Percentiles rank a stretch among this genome's conserved stretches.
Evolutionary conservation across 2,329 filamentous ascomycete genomes (phyloP).

Genomic region (Sclerotinia nivalis): DNA sequence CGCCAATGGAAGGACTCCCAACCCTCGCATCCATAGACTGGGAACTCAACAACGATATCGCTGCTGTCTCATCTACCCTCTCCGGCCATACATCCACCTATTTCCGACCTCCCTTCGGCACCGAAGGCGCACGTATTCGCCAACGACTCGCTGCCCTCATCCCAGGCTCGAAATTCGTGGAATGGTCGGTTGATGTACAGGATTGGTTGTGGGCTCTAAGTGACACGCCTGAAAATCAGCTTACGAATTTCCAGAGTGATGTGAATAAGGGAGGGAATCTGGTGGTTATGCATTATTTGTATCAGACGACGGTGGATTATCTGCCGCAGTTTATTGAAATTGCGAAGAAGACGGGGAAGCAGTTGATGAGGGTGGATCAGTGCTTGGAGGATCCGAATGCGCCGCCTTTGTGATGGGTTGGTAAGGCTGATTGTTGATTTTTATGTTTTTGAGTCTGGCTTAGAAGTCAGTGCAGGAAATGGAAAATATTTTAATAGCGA

Average conservation of each 20-base stretch:
- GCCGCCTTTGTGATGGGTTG: slow-evolving; percentile 44
- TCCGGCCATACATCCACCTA: slow-evolving; percentile 49
- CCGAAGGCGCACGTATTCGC: slow-evolving; percentile 65
- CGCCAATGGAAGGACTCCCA: slow-evolving; percentile 61
- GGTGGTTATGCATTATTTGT: slow-evolving; percentile 70
- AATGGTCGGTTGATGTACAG: slow-evolving; percentile 71
- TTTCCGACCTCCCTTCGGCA: slow-evolving; percentile 71
- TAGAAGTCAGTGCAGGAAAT: fast-evolving
- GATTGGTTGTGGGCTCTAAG: slow-evolving; percentile 68
- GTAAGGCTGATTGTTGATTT: too few relatives aligned
- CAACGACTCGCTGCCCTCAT: slow-evolving; percentile 58
- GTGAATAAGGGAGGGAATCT: slow-evolving; percentile 62
- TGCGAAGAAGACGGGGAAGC: slow-evolving; percentile 63
- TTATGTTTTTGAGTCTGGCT: neutral
- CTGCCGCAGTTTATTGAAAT: slow-evolving; percentile 64
- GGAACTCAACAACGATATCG: slow-evolving; percentile 60
- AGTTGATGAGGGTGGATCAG: slow-evolving; percentile 66
- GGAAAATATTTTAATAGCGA: too few relatives aligned
- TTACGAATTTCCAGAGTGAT: slow-evolving; percentile 64
- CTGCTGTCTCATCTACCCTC: slow-evolving; percentile 46
- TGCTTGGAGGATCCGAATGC: slow-evolving; percentile 64
- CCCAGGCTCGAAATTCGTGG: slow-evolving; percentile 58
- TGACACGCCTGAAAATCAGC: slow-evolving; percentile 63
- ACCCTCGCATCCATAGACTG: slow-evolving; percentile 57
- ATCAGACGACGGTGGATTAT: slow-evolving; percentile 63